A percentile compares a stretch with the other conserved stretches of the same genome.
These are phyloP conservation scores for Boletus eberwhitei DNA, from an alignment of 768 basidiomycete genomes.

Conservation along the genomic window DNA sequence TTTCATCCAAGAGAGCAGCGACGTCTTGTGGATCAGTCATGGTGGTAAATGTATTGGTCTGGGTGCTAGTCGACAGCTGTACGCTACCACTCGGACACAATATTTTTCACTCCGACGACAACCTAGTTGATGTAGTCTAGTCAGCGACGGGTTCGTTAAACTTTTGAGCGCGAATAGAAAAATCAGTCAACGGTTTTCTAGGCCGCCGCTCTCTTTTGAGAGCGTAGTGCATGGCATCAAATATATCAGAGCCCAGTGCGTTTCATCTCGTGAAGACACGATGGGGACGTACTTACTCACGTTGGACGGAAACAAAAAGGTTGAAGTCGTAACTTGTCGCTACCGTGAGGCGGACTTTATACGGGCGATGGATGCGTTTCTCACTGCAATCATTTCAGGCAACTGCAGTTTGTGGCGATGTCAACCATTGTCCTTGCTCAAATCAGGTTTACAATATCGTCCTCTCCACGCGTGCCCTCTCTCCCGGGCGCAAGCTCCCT, in stretches of 20 bases:
- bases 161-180: not conserved
- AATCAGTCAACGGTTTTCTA: conserved; percentile 65
- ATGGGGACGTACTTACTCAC: not conserved
- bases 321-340: not conserved
- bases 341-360: not conserved
- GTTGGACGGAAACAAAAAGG: not conserved
- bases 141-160: conserved; percentile 4
- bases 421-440: conserved; percentile 1
- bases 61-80: not conserved
- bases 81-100: not conserved
- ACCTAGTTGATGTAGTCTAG: not conserved
- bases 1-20: conserved; percentile 43
- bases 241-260: conserved; percentile 61
- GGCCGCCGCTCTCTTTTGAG: conserved; percentile 46
- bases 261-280: conserved; percentile 39
- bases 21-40: conserved; percentile 23
- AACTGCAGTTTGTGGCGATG: conserved; percentile 14
- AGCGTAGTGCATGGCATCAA: conserved; percentile 55
- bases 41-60: not conserved
- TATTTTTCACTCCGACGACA: not conserved
- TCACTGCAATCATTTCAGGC: not conserved
- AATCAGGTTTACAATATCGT: conserved; percentile 21
- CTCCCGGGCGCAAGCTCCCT: conserved; percentile 4
- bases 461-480: not conserved
- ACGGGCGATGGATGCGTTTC: not conserved